Evolutionary conservation across 129 eudicot species (phyloP).

Genomic region (Ambrosia artemisiifolia): DNA sequence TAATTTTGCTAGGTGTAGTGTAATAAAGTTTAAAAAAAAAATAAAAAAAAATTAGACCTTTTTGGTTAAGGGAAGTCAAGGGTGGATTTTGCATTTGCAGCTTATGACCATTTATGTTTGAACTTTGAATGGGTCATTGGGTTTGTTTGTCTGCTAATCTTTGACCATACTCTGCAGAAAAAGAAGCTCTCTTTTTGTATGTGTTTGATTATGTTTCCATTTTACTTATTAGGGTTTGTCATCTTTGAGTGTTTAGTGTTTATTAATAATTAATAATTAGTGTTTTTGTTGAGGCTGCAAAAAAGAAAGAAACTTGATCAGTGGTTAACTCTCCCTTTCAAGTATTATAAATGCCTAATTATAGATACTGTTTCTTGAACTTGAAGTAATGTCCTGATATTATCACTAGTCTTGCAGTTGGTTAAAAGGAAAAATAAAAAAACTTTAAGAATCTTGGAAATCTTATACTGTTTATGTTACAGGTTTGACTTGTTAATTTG

Average conservation of each 20-base stretch:
- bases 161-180: constrained; percentile 19
- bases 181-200: neutral
- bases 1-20: constrained; percentile 16
- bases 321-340: neutral
- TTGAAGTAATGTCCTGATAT: constrained; percentile 8
- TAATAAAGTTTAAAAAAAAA: constrained; percentile 11
- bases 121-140: constrained; percentile 17
- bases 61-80: neutral
- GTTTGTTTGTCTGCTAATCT: neutral
- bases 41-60: neutral
- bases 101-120: constrained; percentile 4
- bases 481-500: constrained; percentile 24
- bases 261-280: constrained; percentile 12
- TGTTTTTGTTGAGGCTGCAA: constrained; percentile 25
- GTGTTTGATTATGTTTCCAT: neutral
- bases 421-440: neutral
- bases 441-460: neutral
- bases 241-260: constrained; percentile 1
- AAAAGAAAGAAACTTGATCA: constrained; percentile 12
- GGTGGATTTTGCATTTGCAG: neutral
- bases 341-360: constrained; percentile 6
- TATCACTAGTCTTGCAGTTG: neutral
- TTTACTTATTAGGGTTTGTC: neutral
- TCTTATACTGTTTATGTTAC: constrained; percentile 15
- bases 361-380: constrained; percentile 15